These are phyloP conservation scores for Ceratocystis diversiconidia DNA, from an alignment of 2,329 filamentous ascomycete species.

Conservation along the genomic window DNA sequence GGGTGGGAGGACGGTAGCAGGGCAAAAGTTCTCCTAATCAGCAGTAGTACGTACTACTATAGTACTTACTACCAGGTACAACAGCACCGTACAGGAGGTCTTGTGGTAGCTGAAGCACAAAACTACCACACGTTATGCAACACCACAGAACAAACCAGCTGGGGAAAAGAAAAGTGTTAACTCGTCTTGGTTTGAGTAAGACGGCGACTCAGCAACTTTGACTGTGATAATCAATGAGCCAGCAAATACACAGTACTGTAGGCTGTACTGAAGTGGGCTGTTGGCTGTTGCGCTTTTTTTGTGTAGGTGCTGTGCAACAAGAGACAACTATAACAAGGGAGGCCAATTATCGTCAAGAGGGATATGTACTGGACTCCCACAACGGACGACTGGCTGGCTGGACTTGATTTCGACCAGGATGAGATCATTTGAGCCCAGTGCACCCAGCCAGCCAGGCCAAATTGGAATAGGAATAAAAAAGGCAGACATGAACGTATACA, in stretches of 20 bases:
- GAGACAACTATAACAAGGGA: neutral
- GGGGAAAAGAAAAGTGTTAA: neutral
- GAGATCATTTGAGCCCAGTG: neutral
- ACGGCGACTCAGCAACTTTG: neutral
- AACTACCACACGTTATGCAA: neutral
- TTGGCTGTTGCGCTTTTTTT: neutral
- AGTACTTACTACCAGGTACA: neutral
- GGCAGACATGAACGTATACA: too few relatives aligned
- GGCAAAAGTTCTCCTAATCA: neutral
- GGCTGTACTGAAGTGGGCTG: neutral
- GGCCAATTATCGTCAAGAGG: neutral
- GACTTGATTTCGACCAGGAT: neutral
- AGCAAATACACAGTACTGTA: neutral
- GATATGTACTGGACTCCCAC: neutral
- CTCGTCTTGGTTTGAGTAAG: neutral
- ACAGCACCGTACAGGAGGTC: neutral
- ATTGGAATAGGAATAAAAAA: neutral
- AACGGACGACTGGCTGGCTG: neutral
- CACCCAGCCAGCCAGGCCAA: neutral
- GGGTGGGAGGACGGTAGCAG: neutral
- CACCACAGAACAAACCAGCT: neutral
- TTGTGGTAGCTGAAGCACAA: neutral
- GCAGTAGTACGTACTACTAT: neutral
- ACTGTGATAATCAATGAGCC: neutral
- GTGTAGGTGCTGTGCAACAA: constrained; percentile 3